A percentile compares a stretch with the other conserved stretches of the same genome.
Conservation (phyloP, 108 stramenopile genomes). For the Cyclotella sp. region DNA sequence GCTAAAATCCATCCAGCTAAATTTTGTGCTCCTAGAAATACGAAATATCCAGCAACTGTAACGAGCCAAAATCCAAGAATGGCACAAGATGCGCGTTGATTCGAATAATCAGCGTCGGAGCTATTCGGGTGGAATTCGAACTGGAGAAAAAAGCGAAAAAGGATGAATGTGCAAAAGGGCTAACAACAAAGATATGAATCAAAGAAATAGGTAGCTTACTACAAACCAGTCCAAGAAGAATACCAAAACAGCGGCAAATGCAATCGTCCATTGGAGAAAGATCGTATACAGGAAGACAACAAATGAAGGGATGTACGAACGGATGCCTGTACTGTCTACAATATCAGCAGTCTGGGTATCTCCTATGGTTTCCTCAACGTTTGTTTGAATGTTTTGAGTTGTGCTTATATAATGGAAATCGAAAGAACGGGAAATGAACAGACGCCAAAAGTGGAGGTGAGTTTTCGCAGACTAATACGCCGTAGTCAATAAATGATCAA, state of each 20-base stretch:
- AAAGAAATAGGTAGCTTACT: background rate
- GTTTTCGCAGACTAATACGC: too few species aligned
- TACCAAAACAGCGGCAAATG: constrained; percentile 27
- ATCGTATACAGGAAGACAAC: constrained; percentile 18
- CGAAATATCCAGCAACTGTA: constrained; percentile 23
- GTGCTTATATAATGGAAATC: too few species aligned
- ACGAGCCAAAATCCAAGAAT: constrained; percentile 31
- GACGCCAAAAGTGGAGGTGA: background rate
- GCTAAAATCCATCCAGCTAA: constrained; percentile 26
- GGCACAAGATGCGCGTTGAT: constrained; percentile 26
- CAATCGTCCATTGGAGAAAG: constrained; percentile 28
- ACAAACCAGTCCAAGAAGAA: constrained; percentile 31
- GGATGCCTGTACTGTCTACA: background rate
- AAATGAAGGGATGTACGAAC: background rate
- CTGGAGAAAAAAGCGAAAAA: background rate
- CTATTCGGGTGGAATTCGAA: constrained; percentile 12
- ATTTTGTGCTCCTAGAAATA: constrained; percentile 16
- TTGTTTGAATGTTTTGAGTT: too few species aligned
- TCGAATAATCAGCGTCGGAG: background rate
- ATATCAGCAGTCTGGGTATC: background rate
- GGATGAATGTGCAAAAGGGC: background rate
- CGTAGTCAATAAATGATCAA: too few species aligned
- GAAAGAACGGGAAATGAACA: background rate
- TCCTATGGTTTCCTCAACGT: background rate
- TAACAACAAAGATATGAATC: background rate